phyloP scores from a whole-genome alignment of 176 grass and related monocot genomes.

The Hyparrhenia diplandra region DNA sequence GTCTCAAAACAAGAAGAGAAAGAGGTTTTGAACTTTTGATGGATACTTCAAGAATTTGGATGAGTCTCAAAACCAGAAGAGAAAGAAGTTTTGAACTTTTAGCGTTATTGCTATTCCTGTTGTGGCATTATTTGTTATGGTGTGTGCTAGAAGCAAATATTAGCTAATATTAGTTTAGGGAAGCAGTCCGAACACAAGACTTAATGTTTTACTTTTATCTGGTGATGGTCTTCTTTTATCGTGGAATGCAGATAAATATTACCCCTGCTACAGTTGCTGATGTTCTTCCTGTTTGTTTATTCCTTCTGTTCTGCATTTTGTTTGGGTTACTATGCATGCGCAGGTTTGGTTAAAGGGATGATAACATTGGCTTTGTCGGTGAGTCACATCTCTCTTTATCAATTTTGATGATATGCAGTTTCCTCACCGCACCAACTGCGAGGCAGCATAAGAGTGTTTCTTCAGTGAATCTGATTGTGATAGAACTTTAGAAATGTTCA shows the following conservation, averaged over 20 bases:
- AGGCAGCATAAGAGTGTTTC: not conserved
- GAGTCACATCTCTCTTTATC: not conserved
- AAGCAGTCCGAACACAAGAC: not conserved
- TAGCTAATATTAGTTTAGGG: not conserved
- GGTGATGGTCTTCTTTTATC: slow-evolving; percentile 21
- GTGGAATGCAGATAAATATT: not conserved
- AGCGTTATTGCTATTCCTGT: not conserved
- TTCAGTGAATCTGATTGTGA: not conserved
- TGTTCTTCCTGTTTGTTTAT: not conserved
- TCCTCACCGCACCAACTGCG: not conserved
- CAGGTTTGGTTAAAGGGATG: not conserved
- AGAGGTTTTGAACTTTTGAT: slow-evolving; percentile 38
- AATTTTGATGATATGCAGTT: not conserved
- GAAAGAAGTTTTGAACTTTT: slow-evolving; percentile 33
- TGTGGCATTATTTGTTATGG: not conserved
- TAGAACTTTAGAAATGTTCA: not conserved
- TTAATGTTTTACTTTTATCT: slow-evolving; percentile 21
- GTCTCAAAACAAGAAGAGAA: slow-evolving; percentile 52
- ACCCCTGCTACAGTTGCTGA: not conserved
- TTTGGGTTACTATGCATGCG: not conserved
- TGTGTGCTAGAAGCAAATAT: slow-evolving; percentile 7
- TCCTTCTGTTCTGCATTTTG: not conserved
- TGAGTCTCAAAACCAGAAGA: slow-evolving; percentile 42
- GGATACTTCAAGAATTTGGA: not conserved
- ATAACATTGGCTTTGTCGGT: not conserved